Evolutionary conservation across 805 yeast genomes (phyloP).

Genomic region (Brettanomyces custersianus): DNA sequence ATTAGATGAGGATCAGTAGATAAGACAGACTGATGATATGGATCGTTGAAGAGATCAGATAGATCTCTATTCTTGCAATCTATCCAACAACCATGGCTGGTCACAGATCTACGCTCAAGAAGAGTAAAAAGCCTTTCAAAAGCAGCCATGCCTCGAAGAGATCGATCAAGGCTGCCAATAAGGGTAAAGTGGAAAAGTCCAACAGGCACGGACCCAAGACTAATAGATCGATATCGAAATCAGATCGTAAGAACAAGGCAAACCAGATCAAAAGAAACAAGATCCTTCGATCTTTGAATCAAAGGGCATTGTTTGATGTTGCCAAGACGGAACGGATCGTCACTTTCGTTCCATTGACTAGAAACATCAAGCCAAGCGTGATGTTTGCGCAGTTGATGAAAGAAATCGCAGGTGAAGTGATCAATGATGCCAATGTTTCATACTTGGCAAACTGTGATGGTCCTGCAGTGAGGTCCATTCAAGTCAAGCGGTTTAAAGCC

Average conservation of each 20-base stretch:
- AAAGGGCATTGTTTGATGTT: slow-evolving; percentile 56
- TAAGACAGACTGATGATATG: no score
- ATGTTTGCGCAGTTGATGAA: slow-evolving; percentile 43
- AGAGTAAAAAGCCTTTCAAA: slow-evolving; percentile 84
- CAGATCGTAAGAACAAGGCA: slow-evolving; percentile 69
- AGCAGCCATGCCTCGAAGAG: slow-evolving; percentile 88
- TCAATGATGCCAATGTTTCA: background rate
- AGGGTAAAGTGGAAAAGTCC: slow-evolving; percentile 79
- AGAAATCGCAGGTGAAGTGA: slow-evolving; percentile 29
- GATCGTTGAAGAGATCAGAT: no score
- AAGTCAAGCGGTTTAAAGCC: slow-evolving; percentile 62
- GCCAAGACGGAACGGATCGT: slow-evolving; percentile 76
- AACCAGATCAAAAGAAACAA: slow-evolving; percentile 73
- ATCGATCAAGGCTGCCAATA: slow-evolving; percentile 65
- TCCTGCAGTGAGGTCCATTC: slow-evolving; percentile 38
- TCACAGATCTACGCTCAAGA: slow-evolving; percentile 79
- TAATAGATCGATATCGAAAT: slow-evolving; percentile 31
- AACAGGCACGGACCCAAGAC: slow-evolving; percentile 28
- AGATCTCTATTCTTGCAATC: no score
- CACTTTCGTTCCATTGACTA: slow-evolving; percentile 70
- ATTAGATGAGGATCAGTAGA: no score
- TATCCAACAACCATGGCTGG: slow-evolving; percentile 62
- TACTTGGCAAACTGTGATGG: no score
- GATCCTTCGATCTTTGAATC: slow-evolving; percentile 47
- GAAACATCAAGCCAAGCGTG: slow-evolving; percentile 50